Evolutionary conservation across 2,329 filamentous ascomycete species (phyloP).

Genomic region (Colletotrichum sp.): DNA sequence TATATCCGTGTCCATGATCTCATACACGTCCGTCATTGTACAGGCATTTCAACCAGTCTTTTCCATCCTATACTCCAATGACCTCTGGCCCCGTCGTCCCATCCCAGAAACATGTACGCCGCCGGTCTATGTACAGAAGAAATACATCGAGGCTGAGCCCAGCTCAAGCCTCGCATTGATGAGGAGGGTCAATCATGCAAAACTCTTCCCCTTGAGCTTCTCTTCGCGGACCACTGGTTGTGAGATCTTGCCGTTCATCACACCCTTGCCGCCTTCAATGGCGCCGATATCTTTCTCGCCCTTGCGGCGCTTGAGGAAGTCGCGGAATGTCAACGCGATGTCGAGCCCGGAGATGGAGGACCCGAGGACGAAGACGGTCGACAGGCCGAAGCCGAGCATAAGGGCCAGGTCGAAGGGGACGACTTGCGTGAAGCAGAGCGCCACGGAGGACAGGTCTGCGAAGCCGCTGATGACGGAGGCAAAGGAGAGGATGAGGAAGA

Average conservation of each 20-base stretch:
- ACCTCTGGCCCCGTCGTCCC: neutral
- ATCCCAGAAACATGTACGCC: neutral
- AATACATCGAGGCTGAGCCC: neutral
- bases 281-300: neutral
- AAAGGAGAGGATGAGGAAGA: conserved; percentile 28
- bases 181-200: neutral
- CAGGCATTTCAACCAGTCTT: neutral
- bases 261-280: neutral
- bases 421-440: conserved; percentile 31
- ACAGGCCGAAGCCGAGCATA: conserved; percentile 27
- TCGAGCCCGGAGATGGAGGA: conserved; percentile 27
- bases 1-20: neutral
- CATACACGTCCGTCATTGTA: neutral
- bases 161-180: neutral
- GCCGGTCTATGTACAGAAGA: neutral
- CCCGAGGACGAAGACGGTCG: conserved; percentile 26
- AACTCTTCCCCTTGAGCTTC: neutral
- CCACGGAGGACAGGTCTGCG: conserved; percentile 28
- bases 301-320: neutral
- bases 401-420: conserved; percentile 31
- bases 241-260: neutral
- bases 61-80: neutral
- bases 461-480: conserved; percentile 31
- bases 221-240: neutral
- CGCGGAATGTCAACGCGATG: conserved; percentile 14